These are phyloP conservation scores for Scheffersomyces ergatensis DNA, from an alignment of 805 yeast genomes.

Conservation along the genomic window DNA sequence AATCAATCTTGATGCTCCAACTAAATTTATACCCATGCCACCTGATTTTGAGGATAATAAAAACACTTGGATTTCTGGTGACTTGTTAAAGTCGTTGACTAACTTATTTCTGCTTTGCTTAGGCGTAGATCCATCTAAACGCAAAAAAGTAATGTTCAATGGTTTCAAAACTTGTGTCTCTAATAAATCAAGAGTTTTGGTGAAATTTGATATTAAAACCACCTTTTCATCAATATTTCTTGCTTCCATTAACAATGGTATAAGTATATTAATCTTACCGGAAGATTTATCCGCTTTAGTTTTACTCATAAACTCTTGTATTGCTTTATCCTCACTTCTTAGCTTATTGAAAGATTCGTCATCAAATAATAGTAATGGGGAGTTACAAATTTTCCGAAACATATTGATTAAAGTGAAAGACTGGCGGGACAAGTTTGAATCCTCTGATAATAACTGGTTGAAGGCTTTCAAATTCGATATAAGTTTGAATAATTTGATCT, in stretches of 20 bases:
- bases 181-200: constrained; percentile 79
- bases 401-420: constrained; percentile 69
- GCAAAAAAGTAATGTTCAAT: constrained; percentile 46
- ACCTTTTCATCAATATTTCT: constrained; percentile 62
- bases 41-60: constrained; percentile 88
- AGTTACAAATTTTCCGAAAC: constrained; percentile 79
- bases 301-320: constrained; percentile 1
- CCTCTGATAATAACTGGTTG: constrained; percentile 23
- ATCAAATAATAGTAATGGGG: constrained; percentile 60
- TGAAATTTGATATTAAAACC: constrained; percentile 83
- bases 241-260: constrained; percentile 54
- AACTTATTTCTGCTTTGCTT: constrained; percentile 59
- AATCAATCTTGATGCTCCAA: constrained; percentile 85
- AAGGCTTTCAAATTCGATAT: constrained; percentile 40
- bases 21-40: constrained; percentile 85
- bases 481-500: constrained; percentile 52
- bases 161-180: constrained; percentile 51
- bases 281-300: constrained; percentile 17
- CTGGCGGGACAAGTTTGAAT: constrained; percentile 26
- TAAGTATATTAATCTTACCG: constrained; percentile 68
- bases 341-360: constrained; percentile 42
- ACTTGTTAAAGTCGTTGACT: constrained; percentile 66
- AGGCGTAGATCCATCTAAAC: constrained; percentile 87
- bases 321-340: background rate
- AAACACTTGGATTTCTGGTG: constrained; percentile 48